Evolutionary conservation across 148 eudicot genomes (phyloP).

Genomic region (Agrostemma githago): DNA sequence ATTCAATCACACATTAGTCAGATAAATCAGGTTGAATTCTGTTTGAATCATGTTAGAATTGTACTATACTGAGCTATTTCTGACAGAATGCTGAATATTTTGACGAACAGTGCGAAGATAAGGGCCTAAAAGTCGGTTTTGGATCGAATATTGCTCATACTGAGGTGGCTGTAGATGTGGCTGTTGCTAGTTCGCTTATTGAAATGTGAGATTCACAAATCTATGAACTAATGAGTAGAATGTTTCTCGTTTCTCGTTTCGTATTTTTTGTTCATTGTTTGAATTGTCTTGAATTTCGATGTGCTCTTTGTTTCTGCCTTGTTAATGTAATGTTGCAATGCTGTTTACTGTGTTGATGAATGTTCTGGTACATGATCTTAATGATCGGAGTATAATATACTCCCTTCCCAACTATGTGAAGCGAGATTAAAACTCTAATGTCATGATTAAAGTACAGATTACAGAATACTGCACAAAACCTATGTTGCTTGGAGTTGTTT

Average conservation of each 20-base stretch:
- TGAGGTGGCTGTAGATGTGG: conserved; percentile 88
- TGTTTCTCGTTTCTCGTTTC: not conserved
- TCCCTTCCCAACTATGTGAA: no score
- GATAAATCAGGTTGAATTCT: conserved; percentile 35
- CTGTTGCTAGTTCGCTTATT: conserved; percentile 79
- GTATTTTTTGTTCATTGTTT: not conserved
- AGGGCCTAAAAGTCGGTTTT: conserved; percentile 92
- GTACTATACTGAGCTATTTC: not conserved
- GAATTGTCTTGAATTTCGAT: not conserved
- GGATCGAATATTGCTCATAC: conserved; percentile 94
- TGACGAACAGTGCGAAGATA: conserved; percentile 66
- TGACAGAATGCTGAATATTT: conserved; percentile 16
- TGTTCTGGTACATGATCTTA: not conserved
- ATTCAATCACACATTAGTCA: conserved; percentile 41
- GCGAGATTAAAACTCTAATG: not conserved
- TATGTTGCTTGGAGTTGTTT: no score
- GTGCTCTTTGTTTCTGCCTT: not conserved
- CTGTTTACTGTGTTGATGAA: not conserved
- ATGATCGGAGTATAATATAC: not conserved
- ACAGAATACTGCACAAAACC: not conserved
- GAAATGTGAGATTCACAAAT: conserved; percentile 52
- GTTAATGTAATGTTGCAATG: not conserved
- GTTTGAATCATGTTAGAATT: not conserved
- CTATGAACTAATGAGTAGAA: not conserved
- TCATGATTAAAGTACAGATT: not conserved